Evolutionary conservation across 192 early-diverging fungal genomes (phyloP), one percentile per base, ranked within the genome.

Genomic region (Umbelopsis sp.): DNA sequence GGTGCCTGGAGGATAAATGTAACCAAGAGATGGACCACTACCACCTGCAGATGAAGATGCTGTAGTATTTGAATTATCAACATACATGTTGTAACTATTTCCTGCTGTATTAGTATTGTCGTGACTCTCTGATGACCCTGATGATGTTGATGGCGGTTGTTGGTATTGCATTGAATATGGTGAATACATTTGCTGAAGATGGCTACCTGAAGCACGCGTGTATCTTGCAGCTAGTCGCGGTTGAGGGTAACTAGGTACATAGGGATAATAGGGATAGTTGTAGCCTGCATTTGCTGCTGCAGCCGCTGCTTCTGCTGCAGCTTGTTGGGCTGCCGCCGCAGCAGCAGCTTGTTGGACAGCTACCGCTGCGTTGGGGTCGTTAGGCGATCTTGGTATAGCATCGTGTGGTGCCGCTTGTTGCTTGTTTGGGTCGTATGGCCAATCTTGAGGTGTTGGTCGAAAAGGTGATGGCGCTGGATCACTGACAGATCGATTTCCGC

Each of bases 401-500:
- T 41, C 38, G 38, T 53, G 22, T 14, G 52, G 25, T 14, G 56
- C 32, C 34, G 26, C 25, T 32, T 62, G 26, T 16, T 62, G 26
- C 26, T 62, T 62, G 56, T 7, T 34, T 29, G 56, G 16, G 34
- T 62, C 56, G 26, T 62, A 62, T 36, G 56, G 56, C 56, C 56
- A 62, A 12, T 62, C 56, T 62, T 62, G 56, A 34, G 31, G 56
- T 32, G 56, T 62, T 0, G 56, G 56, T 32, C 56, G 56, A 62
- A 62, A 62, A n/a, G 56, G 56, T 62, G 56, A 62, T 62, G 56
- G 56, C 56, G 79, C 69, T 43, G 79, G 68, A 54, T 80, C 79
- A 67, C 79, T 80, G 3, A 51, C 70, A 32, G 79, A 72, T 29
- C 79, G 71, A 59, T 49, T 80, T 1, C 56, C 52, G 45, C 77